Base-by-base conservation (phyloP, 2,329 filamentous ascomycete genomes). In the Xylariaceae sp. region DNA sequence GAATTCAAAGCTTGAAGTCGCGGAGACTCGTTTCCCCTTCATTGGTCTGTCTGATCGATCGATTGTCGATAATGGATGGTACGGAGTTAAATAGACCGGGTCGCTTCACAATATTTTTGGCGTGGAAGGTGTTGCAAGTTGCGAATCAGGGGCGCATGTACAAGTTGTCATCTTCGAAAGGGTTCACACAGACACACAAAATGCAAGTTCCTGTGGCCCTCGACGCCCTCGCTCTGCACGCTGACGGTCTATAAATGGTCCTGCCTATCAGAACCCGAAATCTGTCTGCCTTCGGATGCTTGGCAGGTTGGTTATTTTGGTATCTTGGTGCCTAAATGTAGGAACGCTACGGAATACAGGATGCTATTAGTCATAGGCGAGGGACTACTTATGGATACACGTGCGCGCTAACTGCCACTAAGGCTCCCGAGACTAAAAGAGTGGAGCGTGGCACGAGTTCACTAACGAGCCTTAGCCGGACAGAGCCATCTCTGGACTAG, bases 1-100 rank as follows among this genome's bases (percentile, higher is more conserved):
- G 51, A 71, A 68, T 47, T 67, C 60, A 55, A 71, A 70, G 60
- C 67, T 59, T 6, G 58, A 45, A 44, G 44, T 49, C 44, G 55
- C 44, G 45, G 60, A n/a, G 47, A 54, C 49, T 30, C 51, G 57
- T 55, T 61, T 42, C 30, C 30, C 60, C 52, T 53, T 60, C 62
- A 62, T 64, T 45, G 37, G 37, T 42, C 8, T 42, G 37, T 42
- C 23, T 30, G 23, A 5, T 30, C 37, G 37, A 13, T 42, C 11
- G 37, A 42, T 42, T 42, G 37, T 13, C 23, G 23, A 30, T 30
- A 30, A 30, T 5, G 23, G 23, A 30, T 5, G 23, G 23, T 30
- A 30, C 23, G 23, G 34, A 44, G 9, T 53, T 39, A 10, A 9
- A 23, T 49, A 48, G 23, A 30, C 9, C 48, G 17, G 48, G 48